Conservation (phyloP, 2,329 filamentous ascomycete species). For the Colletotrichum kahawae region DNA sequence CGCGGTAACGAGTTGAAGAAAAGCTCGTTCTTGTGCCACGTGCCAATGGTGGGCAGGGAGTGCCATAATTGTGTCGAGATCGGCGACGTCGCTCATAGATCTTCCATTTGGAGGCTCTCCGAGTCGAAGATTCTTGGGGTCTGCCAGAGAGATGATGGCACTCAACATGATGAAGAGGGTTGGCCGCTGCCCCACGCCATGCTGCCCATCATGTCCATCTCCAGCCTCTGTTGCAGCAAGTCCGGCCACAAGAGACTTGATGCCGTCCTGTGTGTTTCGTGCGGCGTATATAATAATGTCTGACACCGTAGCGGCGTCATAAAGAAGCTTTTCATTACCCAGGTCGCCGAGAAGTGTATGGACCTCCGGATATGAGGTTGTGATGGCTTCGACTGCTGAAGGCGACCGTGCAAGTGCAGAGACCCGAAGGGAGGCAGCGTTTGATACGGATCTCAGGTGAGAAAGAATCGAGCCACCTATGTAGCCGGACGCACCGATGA, state of each 20-base stretch:
- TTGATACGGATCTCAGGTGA: not conserved
- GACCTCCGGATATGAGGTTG: not conserved
- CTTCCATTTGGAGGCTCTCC: not conserved
- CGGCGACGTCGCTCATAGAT: not conserved
- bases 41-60: not conserved
- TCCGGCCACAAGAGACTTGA: not conserved
- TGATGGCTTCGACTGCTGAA: not conserved
- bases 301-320: not conserved
- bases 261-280: not conserved
- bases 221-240: not conserved
- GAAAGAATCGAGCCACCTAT: not conserved
- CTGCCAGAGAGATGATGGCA: constrained; percentile 1
- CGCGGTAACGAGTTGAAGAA: not conserved
- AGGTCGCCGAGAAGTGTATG: not conserved
- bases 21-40: not conserved
- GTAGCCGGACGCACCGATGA: not conserved
- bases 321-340: not conserved
- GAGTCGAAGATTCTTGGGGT: not conserved
- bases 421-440: not conserved
- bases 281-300: not conserved
- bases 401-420: not conserved
- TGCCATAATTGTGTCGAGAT: not conserved
- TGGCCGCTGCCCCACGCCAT: not conserved
- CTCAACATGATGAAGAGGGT: not conserved
- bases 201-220: not conserved